Base-by-base conservation (phyloP, 2,329 filamentous ascomycete species). In the Beauveria brongniartii region DNA sequence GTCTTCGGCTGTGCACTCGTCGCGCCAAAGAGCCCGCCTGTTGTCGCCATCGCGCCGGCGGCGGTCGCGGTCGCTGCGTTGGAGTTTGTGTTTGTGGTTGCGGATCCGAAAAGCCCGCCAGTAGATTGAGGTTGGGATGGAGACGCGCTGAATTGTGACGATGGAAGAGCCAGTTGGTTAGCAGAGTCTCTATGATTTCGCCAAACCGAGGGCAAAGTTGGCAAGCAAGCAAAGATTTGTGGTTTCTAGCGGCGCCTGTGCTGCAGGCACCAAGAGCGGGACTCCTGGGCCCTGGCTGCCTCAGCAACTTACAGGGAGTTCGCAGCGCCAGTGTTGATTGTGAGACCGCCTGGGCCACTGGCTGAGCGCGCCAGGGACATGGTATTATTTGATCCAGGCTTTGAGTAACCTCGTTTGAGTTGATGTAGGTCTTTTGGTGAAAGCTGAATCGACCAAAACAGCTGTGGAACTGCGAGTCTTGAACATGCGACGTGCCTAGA, bases 241-340 rank as follows among this genome's bases (percentile, higher is more conserved):
- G 40, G 48, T 40, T 59, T 53, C 43, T 24, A 57, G 28, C 28
- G 40, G 59, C 43, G 62, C 55, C 51, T 59, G 22, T 43, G 43
- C 37, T 55, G 48, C 43, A 14, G 30, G 30, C 30, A 54, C 41
- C 43, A 58, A 57, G 57, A 56, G 37, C 58, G 54, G 62, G 61
- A 65, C 56, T 56, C 52, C 51, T 53, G 30, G 30, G 30, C 30
- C 22, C 10, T 24, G 47, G 56, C n/a, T 52, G 34, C 46, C 47
- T 28, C 14, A 50, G 50, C 48, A 44, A 52, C 72, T 73, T 70
- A 75, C 74, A 72, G 65, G 59, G 72, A 63, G 78, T 85, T 86
- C 64, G 84, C 84, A 62, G 81, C 77, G 65, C 78, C 80, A 20
- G 83, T 86, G 73, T 87, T 87, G 73, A 87, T 86, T 69, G 80